Conservation (phyloP, 345 rosid genomes). For the Linum lewisii region DNA sequence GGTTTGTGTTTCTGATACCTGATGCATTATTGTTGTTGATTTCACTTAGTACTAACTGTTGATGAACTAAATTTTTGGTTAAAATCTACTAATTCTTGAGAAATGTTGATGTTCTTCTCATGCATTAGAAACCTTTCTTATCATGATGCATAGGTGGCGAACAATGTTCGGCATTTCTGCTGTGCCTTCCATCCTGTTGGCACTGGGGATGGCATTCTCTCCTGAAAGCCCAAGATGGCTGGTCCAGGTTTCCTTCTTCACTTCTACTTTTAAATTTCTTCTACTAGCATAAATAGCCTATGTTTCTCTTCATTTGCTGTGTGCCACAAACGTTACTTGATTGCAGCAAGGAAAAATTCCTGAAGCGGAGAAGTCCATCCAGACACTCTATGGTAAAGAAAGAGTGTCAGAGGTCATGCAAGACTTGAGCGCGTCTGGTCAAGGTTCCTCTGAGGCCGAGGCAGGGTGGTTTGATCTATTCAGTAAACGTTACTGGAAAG, state of each 20-base stretch:
- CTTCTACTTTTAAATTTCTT: not conserved
- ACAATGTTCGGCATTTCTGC: constrained; percentile 86
- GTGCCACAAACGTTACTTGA: not conserved
- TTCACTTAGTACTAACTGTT: not conserved
- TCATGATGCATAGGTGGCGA: constrained; percentile 72
- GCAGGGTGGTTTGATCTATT: constrained; percentile 98
- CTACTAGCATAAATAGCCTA: not conserved
- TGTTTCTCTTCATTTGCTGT: constrained; percentile 2
- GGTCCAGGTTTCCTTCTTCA: constrained; percentile 53
- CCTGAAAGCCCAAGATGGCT: constrained; percentile 99
- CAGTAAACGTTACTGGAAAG: constrained; percentile 87
- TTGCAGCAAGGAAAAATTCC: constrained; percentile 77
- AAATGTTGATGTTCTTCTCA: not conserved
- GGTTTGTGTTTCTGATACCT: no score
- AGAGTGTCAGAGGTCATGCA: constrained; percentile 78
- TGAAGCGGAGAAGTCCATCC: constrained; percentile 72
- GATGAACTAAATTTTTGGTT: not conserved
- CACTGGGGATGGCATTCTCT: constrained; percentile 76
- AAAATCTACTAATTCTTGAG: not conserved
- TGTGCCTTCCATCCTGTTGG: constrained; percentile 79
- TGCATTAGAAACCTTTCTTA: not conserved
- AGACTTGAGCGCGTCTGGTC: constrained; percentile 52
- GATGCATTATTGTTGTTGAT: not conserved
- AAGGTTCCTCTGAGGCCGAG: constrained; percentile 78
- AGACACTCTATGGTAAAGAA: constrained; percentile 82